Base-by-base conservation (phyloP, 371 early-diverging fungal species). In the Batrachochytrium dendrobatidis region DNA sequence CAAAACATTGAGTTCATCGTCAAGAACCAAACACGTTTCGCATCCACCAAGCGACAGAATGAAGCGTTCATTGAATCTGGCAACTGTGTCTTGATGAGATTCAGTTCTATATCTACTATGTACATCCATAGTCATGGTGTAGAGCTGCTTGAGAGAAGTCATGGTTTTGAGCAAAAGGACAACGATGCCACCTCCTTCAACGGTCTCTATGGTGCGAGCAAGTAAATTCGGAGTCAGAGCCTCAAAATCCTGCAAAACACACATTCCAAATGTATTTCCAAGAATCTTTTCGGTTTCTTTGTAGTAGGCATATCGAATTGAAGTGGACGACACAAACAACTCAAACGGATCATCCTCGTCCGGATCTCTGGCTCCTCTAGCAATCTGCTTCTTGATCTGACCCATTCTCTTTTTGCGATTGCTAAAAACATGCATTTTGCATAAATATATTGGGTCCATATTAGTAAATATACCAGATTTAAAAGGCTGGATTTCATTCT, bases 191-290 rank as follows among this genome's bases (percentile, higher is more conserved):
- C 99, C 99, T 39, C 99, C 99, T 74, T 95, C 93, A 2, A 99
- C 98, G 2, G 99, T 99, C 75, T 99, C 99, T 52, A 99, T 87
- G 0, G 98, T 94, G 50, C 94, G 84, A 28, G 98, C 98, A 34
- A 99, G 77, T 31, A 97, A 73, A 72, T 99, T 99, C 55, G 99
- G 99, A 20, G 98, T 98, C 59, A 99, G 77, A 12, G 96, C 94
- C 68, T 97, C 97, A 73, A 99, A 99, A 79, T 99, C 99, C 83
- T 84, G 68, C 34, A 99, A 76, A 44, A 99, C 87, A 62, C 95
- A 94, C 94, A 99, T 94, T 39, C 99, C 99, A 64, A 86, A 99
- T 24, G 99, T 99, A 68, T 94, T 91, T 72, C 99, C 99, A 56
- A 99, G 84, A 58, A 99, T 92, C 69, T 92, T 98, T 61, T 98